These are phyloP conservation scores for Xylaria sp. DNA, from an alignment of 2,329 filamentous ascomycete genomes.

Conservation along the genomic window DNA sequence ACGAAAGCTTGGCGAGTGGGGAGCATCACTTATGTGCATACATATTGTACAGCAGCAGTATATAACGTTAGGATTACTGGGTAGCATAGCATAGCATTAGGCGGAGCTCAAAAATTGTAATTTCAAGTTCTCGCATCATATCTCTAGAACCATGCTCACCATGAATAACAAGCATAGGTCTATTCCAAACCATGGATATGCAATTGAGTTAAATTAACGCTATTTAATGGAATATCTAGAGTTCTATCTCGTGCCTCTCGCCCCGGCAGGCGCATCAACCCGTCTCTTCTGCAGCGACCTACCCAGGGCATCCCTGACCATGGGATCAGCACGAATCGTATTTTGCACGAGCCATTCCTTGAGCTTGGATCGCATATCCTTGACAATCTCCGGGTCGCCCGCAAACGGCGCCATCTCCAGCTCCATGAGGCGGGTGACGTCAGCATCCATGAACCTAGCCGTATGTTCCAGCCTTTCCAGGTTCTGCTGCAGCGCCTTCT, in stretches of 20 bases:
- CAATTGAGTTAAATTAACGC: not conserved
- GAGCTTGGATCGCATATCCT: constrained; percentile 75
- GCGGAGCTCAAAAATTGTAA: constrained; percentile 8
- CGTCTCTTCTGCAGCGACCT: constrained; percentile 71
- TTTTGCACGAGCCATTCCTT: constrained; percentile 91
- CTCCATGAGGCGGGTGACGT: constrained; percentile 75
- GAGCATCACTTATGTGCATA: constrained; percentile 20
- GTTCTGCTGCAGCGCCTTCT: constrained; percentile 67
- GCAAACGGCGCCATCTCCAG: constrained; percentile 85
- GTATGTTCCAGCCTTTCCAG: constrained; percentile 73
- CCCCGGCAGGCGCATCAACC: constrained; percentile 70
- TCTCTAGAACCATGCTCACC: not conserved
- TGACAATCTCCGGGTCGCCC: constrained; percentile 72
- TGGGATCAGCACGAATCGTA: constrained; percentile 79
- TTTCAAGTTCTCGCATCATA: not conserved
- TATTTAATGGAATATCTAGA: not conserved
- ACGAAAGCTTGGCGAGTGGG: not conserved
- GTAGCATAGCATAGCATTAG: constrained; percentile 18
- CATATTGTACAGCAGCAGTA: constrained; percentile 5
- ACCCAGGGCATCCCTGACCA: constrained; percentile 83
- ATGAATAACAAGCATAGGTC: not conserved
- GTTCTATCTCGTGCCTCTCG: constrained; percentile 60
- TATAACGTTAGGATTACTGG: not conserved
- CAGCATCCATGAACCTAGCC: constrained; percentile 70
- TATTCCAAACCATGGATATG: not conserved